Conservation (phyloP, 2,329 filamentous ascomycete species). For the Zymoseptoria tritici region DNA sequence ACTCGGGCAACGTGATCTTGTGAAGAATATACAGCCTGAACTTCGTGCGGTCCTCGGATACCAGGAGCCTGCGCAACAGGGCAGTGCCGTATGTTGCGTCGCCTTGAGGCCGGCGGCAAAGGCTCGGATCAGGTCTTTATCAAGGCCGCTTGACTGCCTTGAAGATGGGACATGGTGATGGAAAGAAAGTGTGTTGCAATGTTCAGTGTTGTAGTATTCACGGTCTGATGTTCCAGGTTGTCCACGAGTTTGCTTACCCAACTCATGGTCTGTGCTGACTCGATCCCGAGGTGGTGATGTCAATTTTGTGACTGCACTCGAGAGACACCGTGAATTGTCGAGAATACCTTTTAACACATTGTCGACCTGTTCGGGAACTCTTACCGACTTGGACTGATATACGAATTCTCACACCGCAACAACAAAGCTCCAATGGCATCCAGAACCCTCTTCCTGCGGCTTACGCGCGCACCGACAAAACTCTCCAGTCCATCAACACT, state of each 20-base stretch:
- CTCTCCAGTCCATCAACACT: neutral
- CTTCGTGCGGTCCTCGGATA: neutral
- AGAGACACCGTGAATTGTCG: neutral
- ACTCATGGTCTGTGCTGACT: neutral
- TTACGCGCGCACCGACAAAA: neutral
- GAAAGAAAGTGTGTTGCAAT: no score
- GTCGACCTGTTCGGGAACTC: no score
- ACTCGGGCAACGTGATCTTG: neutral
- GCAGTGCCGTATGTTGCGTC: no score
- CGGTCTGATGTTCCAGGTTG: no score
- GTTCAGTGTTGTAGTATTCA: no score
- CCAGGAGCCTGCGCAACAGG: neutral
- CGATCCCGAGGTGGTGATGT: neutral
- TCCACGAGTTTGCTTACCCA: neutral
- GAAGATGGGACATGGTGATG: no score
- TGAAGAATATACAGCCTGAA: neutral
- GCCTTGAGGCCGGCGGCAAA: no score
- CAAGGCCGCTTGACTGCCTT: no score
- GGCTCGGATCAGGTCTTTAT: no score
- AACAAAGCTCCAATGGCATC: neutral
- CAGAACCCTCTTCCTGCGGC: neutral
- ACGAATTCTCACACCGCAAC: no score
- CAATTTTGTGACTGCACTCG: neutral
- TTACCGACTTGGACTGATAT: no score
- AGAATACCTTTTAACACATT: neutral